phyloP scores from a whole-genome alignment of 768 basidiomycete genomes.

The Auriculariales sp. region DNA sequence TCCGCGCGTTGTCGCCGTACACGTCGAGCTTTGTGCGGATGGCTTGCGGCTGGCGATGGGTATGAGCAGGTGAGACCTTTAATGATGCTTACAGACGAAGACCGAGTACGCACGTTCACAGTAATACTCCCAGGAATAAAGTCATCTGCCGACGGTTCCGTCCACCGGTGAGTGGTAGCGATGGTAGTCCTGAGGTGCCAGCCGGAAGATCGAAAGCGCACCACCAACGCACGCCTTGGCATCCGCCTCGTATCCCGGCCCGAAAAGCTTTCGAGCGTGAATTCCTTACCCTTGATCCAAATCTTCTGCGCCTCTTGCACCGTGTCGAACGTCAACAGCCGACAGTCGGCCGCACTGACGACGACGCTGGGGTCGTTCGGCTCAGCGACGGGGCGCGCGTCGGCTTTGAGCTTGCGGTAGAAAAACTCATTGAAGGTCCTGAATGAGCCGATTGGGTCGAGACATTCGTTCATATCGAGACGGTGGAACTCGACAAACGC shows the following conservation, averaged over 20 bases:
- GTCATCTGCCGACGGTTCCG: conserved; percentile 26
- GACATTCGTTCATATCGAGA: no score
- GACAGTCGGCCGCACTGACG: conserved; percentile 26
- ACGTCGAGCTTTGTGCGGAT: conserved; percentile 13
- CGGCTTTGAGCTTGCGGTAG: conserved; percentile 24
- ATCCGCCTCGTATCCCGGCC: conserved; percentile 30
- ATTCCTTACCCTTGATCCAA: conserved; percentile 49
- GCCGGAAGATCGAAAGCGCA: conserved; percentile 42
- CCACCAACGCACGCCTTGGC: conserved; percentile 32
- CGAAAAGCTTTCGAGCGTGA: conserved; percentile 40
- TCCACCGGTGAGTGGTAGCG: conserved; percentile 49
- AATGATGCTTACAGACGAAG: conserved; percentile 22
- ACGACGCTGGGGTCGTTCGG: conserved; percentile 24
- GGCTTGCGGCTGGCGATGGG: conserved; percentile 14
- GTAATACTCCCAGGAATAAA: conserved; percentile 36
- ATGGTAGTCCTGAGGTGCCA: conserved; percentile 40
- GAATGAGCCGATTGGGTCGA: no score
- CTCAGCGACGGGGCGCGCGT: conserved; percentile 25
- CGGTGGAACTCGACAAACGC: no score
- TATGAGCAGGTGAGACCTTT: conserved; percentile 18
- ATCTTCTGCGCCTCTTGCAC: conserved; percentile 31
- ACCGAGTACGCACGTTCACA: conserved; percentile 4
- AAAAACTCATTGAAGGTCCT: conserved; percentile 44
- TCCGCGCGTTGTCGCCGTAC: conserved; percentile 16
- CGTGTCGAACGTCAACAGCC: conserved; percentile 23